These are phyloP conservation scores for Phaeosphaeriaceae sp. DNA, from an alignment of 2,329 filamentous ascomycete species.

Conservation along the genomic window DNA sequence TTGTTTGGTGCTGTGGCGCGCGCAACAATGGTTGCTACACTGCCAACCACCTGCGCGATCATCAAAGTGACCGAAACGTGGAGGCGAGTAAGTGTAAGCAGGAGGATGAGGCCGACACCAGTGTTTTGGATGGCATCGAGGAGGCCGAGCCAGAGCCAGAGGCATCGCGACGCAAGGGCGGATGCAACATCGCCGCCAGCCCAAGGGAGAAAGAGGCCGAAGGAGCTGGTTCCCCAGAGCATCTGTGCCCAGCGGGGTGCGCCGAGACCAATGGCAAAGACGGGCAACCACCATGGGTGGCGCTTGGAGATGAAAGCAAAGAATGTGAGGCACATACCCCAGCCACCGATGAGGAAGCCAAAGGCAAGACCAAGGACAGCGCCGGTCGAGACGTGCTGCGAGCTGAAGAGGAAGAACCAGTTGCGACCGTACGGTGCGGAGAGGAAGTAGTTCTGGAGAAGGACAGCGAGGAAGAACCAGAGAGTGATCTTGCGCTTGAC, in stretches of 20 bases:
- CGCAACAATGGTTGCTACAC: background rate
- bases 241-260: background rate
- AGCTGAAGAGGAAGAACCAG: slow-evolving; percentile 2
- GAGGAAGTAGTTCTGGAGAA: slow-evolving; percentile 1
- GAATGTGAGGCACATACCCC: background rate
- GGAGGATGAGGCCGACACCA: background rate
- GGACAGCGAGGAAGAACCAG: background rate
- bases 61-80: slow-evolving; percentile 1
- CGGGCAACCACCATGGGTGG: background rate
- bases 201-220: background rate
- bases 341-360: background rate
- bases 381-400: slow-evolving; percentile 1
- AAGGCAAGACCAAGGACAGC: background rate
- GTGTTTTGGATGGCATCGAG: slow-evolving; percentile 1
- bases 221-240: slow-evolving; percentile 2
- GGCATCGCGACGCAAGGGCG: background rate
- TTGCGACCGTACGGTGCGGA: slow-evolving; percentile 1
- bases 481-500: slow-evolving; percentile 1
- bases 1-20: background rate
- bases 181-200: background rate
- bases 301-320: slow-evolving; percentile 2
- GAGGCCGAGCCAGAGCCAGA: slow-evolving; percentile 2
- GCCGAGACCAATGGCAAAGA: background rate
- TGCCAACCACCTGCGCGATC: background rate
- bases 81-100: background rate